Conservation (phyloP, 192 early-diverging fungal species). For the Coemansia sp. region DNA sequence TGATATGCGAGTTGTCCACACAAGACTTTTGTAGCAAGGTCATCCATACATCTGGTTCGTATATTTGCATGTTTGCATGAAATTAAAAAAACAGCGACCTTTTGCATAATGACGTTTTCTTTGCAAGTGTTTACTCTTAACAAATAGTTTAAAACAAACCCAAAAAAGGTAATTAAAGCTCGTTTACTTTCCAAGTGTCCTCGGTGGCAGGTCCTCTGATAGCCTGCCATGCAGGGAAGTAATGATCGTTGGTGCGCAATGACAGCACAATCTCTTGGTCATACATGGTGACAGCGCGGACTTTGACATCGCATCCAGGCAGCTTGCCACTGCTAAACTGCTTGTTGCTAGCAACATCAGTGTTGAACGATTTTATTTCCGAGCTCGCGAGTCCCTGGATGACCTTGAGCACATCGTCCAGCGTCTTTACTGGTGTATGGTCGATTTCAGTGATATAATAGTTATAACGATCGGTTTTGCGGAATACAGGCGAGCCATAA, state of each 20-base stretch:
- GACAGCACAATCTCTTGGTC: slow-evolving; percentile 17
- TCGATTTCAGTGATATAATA: slow-evolving; percentile 26
- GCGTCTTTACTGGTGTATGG: slow-evolving; percentile 8
- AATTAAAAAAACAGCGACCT: not conserved
- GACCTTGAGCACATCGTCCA: slow-evolving; percentile 30
- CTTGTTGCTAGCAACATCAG: slow-evolving; percentile 8
- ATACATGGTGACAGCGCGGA: slow-evolving; percentile 12
- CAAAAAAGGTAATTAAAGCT: too few species aligned
- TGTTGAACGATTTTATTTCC: slow-evolving; percentile 7
- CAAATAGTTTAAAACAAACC: too few species aligned
- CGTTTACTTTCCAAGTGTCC: not conserved
- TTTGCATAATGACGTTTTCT: not conserved
- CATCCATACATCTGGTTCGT: too few species aligned
- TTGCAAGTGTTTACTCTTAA: too few species aligned
- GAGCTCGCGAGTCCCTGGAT: slow-evolving; percentile 8
- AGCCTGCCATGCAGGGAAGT: slow-evolving; percentile 34
- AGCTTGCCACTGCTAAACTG: slow-evolving; percentile 9
- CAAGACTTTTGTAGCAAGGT: too few species aligned
- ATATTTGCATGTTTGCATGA: not conserved
- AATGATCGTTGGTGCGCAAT: slow-evolving; percentile 34
- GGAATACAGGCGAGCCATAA: slow-evolving; percentile 1
- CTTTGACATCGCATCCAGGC: slow-evolving; percentile 32
- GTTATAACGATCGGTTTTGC: not conserved
- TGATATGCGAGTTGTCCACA: too few species aligned
- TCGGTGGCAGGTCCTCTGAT: not conserved